A percentile compares a stretch with the other conserved stretches of the same genome.
Evolutionary conservation across 1,284 basidiomycete genomes (phyloP).

Genomic region (Boletellus sp.): DNA sequence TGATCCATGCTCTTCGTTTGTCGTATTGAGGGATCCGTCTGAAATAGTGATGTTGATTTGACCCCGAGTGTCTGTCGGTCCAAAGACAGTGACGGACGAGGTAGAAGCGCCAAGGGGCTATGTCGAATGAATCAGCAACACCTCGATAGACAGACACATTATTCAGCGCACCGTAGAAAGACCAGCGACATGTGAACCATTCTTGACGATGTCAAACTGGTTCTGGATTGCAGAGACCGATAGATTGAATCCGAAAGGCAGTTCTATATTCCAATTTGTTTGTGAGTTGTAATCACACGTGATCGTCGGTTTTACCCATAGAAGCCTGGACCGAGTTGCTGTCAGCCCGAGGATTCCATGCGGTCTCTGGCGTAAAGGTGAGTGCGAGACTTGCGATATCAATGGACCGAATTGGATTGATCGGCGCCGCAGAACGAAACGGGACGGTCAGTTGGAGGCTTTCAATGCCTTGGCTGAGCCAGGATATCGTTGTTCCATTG

Average conservation of each 20-base stretch:
- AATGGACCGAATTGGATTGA: slow-evolving; percentile 69
- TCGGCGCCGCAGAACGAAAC: slow-evolving; percentile 52
- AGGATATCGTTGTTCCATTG: slow-evolving; percentile 57
- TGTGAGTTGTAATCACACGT: not conserved
- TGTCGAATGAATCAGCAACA: slow-evolving; percentile 13
- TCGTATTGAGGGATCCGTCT: slow-evolving; percentile 51
- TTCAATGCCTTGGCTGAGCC: slow-evolving; percentile 65
- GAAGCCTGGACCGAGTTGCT: slow-evolving; percentile 59
- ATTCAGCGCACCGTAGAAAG: slow-evolving; percentile 48
- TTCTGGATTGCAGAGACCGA: slow-evolving; percentile 68
- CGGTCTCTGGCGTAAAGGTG: slow-evolving; percentile 49
- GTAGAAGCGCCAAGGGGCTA: slow-evolving; percentile 60
- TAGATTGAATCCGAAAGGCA: slow-evolving; percentile 77
- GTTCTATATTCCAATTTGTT: slow-evolving; percentile 35
- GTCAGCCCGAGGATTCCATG: slow-evolving; percentile 59
- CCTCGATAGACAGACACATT: not conserved
- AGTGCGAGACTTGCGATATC: slow-evolving; percentile 63
- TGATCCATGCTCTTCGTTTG: slow-evolving; percentile 45
- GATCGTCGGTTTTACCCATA: slow-evolving; percentile 40
- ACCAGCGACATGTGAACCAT: slow-evolving; percentile 49
- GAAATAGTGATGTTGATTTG: slow-evolving; percentile 64
- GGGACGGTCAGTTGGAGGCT: slow-evolving; percentile 58
- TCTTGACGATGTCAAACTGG: slow-evolving; percentile 57
- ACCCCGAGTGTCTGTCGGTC: slow-evolving; percentile 58
- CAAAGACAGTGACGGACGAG: slow-evolving; percentile 50